Conservation (phyloP, 164 flowering plant species). For the Euptelea pleiosperma region DNA sequence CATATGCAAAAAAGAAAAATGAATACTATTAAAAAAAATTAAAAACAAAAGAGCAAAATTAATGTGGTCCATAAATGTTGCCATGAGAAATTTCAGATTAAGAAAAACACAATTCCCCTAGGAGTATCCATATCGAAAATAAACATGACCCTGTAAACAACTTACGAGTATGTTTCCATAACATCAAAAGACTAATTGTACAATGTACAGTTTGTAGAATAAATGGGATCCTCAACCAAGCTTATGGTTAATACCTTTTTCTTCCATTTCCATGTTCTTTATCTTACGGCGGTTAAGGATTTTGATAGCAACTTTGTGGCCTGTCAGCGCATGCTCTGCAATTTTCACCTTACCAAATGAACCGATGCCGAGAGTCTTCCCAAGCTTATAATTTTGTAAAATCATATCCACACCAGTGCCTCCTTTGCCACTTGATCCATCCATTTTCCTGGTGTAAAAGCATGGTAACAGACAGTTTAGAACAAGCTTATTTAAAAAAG, state of each 20-base stretch:
- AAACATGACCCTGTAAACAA: no score
- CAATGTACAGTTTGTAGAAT: not conserved
- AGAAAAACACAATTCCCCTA: no score
- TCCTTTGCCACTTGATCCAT: slow-evolving; percentile 41
- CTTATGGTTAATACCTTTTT: slow-evolving; percentile 47
- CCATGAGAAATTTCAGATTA: no score
- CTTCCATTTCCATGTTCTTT: slow-evolving; percentile 76
- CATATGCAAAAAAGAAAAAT: no score
- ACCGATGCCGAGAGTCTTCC: slow-evolving; percentile 80
- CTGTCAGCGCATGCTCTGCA: slow-evolving; percentile 74
- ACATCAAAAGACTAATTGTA: no score
- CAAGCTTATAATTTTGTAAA: slow-evolving; percentile 61
- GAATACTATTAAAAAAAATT: no score
- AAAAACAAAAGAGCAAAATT: no score
- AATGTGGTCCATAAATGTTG: no score
- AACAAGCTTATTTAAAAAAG: not conserved
- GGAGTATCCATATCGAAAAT: no score
- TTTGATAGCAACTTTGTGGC: slow-evolving; percentile 78
- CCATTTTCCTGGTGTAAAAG: slow-evolving; percentile 41
- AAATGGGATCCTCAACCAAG: not conserved
- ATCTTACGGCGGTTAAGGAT: slow-evolving; percentile 69
- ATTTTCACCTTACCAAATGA: slow-evolving; percentile 80
- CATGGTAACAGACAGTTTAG: not conserved
- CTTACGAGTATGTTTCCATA: no score
- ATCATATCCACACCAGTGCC: slow-evolving; percentile 35